Base-by-base conservation (phyloP, 805 yeast genomes). In the Myxozyma vanderwaltii region DNA sequence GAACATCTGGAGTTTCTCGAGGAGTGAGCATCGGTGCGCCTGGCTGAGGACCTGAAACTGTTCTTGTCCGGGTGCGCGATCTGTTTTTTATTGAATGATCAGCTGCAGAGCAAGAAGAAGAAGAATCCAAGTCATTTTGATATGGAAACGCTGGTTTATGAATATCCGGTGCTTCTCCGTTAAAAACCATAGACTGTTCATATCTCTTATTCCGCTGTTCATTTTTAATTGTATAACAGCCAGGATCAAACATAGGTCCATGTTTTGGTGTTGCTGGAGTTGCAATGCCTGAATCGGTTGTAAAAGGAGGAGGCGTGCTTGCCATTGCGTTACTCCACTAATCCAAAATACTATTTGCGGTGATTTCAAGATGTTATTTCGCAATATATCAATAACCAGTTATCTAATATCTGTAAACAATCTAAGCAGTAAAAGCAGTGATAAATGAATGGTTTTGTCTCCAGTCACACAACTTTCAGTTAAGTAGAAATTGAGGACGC, bases 231-330 rank as follows among this genome's bases (percentile, higher is more conserved):
- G 45, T 17, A 41, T 27, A 45, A n/a, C 40, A 45, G 44, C 58
- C 63, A 2, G 63, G 63, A 45, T 61, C 65, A 23, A 44, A 46
- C 45, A n/a, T 49, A 2, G 65, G 63, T 15, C 65, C 65, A 48
- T 62, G 50, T 29, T 51, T 55, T 17, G 65, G 65, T 23, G 65
- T 62, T 7, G 58, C 49, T 1, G 65, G 65, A 4, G 65, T 61
- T 19, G 55, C 53, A 19, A 60, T 19, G 26, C 53, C 59, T 31
- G n/a, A n/a, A 26, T 40, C 46, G 17, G 23, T 50, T 3, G 24
- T 43, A 8, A 29, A 35, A 15, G 33, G 41, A n/a, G 56, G 49
- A 19, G 56, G 56, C 27, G 56, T 51, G n/a, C 41, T 43, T 8
- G 49, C 40, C 56, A 43, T 51, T 21, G 38, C n/a, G 26, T 7